phyloP scores from a whole-genome alignment of 768 basidiomycete genomes.

The Auricularia sp. region DNA sequence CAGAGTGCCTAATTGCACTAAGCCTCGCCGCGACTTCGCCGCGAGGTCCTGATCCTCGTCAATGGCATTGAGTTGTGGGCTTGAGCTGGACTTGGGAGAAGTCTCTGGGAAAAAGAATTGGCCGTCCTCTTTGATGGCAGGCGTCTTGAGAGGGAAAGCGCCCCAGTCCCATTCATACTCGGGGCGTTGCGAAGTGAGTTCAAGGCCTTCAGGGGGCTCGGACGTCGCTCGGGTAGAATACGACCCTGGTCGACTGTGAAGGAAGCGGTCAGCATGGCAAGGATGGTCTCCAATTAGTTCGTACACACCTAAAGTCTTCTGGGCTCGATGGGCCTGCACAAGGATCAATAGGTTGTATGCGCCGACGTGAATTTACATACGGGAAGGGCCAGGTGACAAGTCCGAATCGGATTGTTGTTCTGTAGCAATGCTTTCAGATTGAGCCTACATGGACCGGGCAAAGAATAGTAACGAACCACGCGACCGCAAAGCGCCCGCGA shows the following conservation, averaged over 20 bases:
- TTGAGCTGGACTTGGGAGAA: not conserved
- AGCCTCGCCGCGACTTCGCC: conserved; percentile 7
- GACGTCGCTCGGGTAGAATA: conserved; percentile 43
- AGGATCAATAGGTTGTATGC: not conserved
- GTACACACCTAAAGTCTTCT: conserved; percentile 3
- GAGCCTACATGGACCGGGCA: not conserved
- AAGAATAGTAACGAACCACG: not conserved
- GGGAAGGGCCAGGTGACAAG: conserved; percentile 3
- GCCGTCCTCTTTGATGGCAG: conserved; percentile 23
- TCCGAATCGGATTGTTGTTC: not conserved
- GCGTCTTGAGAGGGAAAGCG: conserved; percentile 73
- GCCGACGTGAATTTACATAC: conserved; percentile 2
- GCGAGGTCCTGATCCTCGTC: conserved; percentile 18
- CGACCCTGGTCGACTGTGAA: not conserved
- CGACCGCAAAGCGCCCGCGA: not conserved
- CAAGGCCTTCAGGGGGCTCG: conserved; percentile 48
- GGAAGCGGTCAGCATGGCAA: not conserved
- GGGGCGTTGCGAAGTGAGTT: conserved; percentile 12
- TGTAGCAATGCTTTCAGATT: not conserved
- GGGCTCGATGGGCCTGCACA: conserved; percentile 7
- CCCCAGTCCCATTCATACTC: conserved; percentile 97
- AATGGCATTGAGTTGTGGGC: not conserved
- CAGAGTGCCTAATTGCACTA: conserved; percentile 2
- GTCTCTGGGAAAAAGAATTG: not conserved
- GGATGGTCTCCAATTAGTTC: not conserved